Evolutionary conservation across 2,329 filamentous ascomycete species (phyloP), one percentile per base, ranked within the genome.

Genomic region (Phialocephala subalpina): DNA sequence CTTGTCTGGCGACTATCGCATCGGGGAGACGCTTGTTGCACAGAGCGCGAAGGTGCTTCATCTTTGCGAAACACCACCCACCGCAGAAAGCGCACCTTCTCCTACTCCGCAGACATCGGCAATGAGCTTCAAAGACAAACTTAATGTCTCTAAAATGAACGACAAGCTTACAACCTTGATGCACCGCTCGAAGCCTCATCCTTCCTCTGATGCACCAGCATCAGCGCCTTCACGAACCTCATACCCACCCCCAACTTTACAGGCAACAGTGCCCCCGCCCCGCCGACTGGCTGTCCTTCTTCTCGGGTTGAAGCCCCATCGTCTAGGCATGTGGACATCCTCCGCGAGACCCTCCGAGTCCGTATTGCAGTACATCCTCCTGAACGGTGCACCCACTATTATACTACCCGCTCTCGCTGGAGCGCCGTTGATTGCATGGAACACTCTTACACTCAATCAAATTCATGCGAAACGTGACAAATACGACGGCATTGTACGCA

Each of bases 281-380:
- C 61, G 65, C 45, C 57, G 62, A 47, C 58, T 67, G 9, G 65
- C 65, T 62, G 58, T 67, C 36, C 25, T 67, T 42, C 65, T 67
- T 38, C 62, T 67, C 40, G 65, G 65, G 33, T 53, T 64, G 14
- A 64, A 67, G 55, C 65, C 65, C 8, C 65, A 67, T 58, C 61
- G 65, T 45, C 49, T 67, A 20, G 65, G 65, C 5, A 58, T 67
- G 61, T 67, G 65, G 65, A 67, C 65, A 53, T 64, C 61, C n/a
- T 67, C 65, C 29, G 49, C 57, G 4, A 36, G 65, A 59, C 65
- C 65, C 12, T 61, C 57, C 9, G 65, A 67, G 59, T 67, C 65
- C 12, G 58, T 67, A 20, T 49, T 67, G 4, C 62, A 67, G 53
- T 67, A 67, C 56, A 45, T 59, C 16, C 65, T 67, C 14, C 53